Base-by-base conservation (phyloP, 108 stramenopile genomes). In the Fragilariopsis cylindrus region DNA sequence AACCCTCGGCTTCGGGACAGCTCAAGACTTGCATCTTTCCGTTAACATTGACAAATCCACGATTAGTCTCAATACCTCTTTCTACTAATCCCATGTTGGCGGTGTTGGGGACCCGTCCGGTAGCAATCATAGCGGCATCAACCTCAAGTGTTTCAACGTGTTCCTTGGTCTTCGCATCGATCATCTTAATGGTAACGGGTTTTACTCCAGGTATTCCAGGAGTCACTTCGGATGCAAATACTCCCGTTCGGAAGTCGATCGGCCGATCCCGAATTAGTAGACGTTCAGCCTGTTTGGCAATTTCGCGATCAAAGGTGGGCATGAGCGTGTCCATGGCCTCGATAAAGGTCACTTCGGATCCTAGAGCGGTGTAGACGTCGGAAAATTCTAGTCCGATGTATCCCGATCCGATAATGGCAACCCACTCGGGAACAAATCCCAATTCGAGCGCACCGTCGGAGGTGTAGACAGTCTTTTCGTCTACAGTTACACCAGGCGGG, bases 321-420 rank as follows among this genome's bases (percentile, higher is more conserved):
- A 99, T 99, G 52, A 99, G 84, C 60, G 82, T 87, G 30, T 88
- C 88, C 71, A 98, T 53, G 7, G 96, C 96, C 84, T 99, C 98
- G 76, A 99, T 98, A 80, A 99, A 97, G 44, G 98, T 99, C 41
- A 98, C 97, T 85, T 99, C 98, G 53, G 83, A 75, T 66, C 98
- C 98, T 8, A 98, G 85, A 0, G 97, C 98, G 18, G 98, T 99
- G 92, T 98, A 99, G 4, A 99, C 97, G 78, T 99, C 98, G 42
- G 88, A 85, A 81, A 99, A 99, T 83, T 99, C 98, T 52, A 99
- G 88, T 8, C 98, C 98, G 81, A 99, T 99, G 94, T 97, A 97
- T 46, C 98, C 98, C 48, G 96, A 97, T 15, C 98, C 98, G 64
- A 99, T 90, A 78, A 99, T 98, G 63, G 97, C 98, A 16, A 98